phyloP scores from a whole-genome alignment of 352 stramenopile genomes.

The Phytophthora foliorum region DNA sequence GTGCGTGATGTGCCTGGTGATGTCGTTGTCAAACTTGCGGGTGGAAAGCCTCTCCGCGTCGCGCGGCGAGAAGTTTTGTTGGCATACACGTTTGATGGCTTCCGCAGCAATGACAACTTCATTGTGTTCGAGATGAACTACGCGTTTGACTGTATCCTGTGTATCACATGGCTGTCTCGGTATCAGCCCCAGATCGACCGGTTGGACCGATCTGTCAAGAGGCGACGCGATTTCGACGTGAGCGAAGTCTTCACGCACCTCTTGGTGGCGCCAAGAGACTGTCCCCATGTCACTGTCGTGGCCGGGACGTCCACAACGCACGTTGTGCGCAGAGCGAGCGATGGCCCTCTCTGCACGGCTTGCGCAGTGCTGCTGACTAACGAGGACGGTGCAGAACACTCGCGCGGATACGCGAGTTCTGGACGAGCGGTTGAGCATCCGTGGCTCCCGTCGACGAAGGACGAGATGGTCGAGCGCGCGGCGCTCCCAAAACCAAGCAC shows the following conservation, averaged over 20 bases:
- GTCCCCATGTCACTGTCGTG: conserved; percentile 9
- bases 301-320: conserved; percentile 8
- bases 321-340: conserved; percentile 1
- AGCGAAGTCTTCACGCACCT: neutral
- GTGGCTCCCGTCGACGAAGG: too few relatives aligned
- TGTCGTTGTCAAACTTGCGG: too few relatives aligned
- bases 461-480: neutral
- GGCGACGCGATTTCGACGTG: conserved; percentile 5
- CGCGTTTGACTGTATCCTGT: conserved; percentile 35
- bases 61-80: too few relatives aligned
- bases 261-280: conserved; percentile 1
- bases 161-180: conserved; percentile 19
- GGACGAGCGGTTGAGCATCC: neutral
- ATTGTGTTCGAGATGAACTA: conserved; percentile 25
- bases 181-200: conserved; percentile 21
- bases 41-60: too few relatives aligned
- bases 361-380: too few relatives aligned
- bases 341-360: too few relatives aligned
- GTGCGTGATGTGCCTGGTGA: too few relatives aligned
- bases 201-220: neutral
- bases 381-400: too few relatives aligned
- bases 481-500: too few relatives aligned
- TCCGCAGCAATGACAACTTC: too few relatives aligned
- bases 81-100: too few relatives aligned
- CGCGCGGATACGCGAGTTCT: neutral